Conservation (phyloP, 768 basidiomycete species). For the Lepiota brunneoincarnata region DNA sequence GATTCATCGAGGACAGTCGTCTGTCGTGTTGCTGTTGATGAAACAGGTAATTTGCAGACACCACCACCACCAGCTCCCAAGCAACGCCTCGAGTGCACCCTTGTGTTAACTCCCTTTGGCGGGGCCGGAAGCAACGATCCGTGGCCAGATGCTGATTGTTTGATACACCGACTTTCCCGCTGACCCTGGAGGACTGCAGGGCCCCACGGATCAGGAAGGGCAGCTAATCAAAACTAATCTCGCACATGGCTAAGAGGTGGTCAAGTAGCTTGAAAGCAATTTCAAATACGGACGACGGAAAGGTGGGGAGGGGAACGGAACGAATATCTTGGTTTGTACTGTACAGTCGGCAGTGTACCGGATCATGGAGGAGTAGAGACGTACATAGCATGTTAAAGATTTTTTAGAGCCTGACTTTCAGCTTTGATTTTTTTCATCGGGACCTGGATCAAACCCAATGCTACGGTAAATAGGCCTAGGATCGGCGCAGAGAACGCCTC, state of each 20-base stretch:
- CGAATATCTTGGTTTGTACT: too few species aligned
- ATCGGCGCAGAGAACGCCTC: conserved; percentile 1
- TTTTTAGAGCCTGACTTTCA: neutral
- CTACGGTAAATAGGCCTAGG: neutral
- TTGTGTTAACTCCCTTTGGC: conserved; percentile 7
- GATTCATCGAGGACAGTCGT: neutral
- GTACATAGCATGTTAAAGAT: too few species aligned
- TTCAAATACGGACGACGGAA: too few species aligned
- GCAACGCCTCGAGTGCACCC: neutral
- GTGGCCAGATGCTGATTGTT: neutral
- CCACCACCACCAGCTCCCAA: neutral
- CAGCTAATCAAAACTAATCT: neutral
- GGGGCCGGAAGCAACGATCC: neutral
- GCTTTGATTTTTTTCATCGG: neutral
- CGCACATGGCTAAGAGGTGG: too few species aligned
- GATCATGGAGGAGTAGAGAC: too few species aligned
- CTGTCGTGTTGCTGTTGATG: neutral
- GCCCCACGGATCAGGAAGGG: neutral
- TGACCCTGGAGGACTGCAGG: conserved; percentile 5
- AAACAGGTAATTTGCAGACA: neutral
- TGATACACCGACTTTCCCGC: conserved; percentile 6
- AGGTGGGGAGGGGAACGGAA: too few species aligned
- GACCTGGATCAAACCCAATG: neutral
- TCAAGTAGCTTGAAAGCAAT: too few species aligned
- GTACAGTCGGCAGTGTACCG: too few species aligned